phyloP scores from a whole-genome alignment of 2,329 filamentous ascomycete genomes.

The Diaporthe humulicola region DNA sequence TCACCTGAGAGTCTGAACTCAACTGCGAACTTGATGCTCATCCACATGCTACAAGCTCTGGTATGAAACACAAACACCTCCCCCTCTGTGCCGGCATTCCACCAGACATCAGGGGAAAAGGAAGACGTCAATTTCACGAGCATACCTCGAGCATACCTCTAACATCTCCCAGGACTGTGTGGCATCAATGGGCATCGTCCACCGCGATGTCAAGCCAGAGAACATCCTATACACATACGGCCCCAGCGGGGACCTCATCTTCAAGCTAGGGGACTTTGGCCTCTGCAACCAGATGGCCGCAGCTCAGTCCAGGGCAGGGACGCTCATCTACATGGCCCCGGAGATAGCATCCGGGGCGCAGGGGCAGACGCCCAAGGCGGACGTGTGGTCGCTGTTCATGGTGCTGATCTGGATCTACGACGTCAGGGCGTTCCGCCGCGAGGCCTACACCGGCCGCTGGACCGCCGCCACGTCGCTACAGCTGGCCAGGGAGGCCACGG shows the following conservation, averaged over 20 bases:
- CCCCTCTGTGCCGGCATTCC: neutral
- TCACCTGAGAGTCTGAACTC: neutral
- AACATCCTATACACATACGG: conserved; percentile 17
- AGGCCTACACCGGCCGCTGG: neutral
- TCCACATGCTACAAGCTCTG: conserved; percentile 20
- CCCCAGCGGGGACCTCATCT: conserved; percentile 31
- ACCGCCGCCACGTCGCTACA: neutral
- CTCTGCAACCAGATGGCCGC: neutral
- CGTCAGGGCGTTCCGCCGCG: conserved; percentile 1
- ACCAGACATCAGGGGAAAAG: too few relatives aligned
- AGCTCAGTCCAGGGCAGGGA: conserved; percentile 26
- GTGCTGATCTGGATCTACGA: conserved; percentile 31
- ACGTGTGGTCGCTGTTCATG: conserved; percentile 42
- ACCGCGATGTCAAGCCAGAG: conserved; percentile 30
- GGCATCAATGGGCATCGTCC: neutral
- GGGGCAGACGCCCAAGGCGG: conserved; percentile 39
- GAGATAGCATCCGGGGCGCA: conserved; percentile 32
- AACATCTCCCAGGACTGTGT: neutral
- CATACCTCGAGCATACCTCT: too few relatives aligned
- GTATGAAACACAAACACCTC: neutral
- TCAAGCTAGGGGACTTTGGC: conserved; percentile 43
- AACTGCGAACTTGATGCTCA: neutral
- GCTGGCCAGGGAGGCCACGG: neutral
- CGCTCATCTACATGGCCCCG: conserved; percentile 33
- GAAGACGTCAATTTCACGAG: neutral